Base-by-base conservation (phyloP, 2,329 filamentous ascomycete genomes). In the Penicillium sumatraense region DNA sequence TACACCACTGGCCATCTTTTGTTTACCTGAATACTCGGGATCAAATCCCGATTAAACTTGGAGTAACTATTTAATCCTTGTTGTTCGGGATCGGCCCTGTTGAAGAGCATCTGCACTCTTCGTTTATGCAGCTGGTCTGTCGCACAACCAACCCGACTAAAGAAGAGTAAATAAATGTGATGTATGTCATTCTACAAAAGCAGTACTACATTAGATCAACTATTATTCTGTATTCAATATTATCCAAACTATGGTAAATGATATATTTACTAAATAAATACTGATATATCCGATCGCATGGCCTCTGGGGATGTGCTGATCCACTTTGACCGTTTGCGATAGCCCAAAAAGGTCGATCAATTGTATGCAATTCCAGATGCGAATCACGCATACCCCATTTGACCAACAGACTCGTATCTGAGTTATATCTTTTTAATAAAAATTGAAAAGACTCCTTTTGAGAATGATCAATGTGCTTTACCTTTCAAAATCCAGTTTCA, bases 281-380 rank as follows among this genome's bases (percentile, higher is more conserved):
- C 31, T 9, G 33, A 9, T 18, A 20, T 38, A 18, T 38, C 3
- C 16, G 16, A 18, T 11, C 35, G 35, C 16, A 8, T 38, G 35
- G 35, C 14, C 16, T 38, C 35, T 16, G 35, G 35, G 35, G 16
- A 11, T 13, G 18, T 20, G 20, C n/a, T 7, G 35, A 38, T 38
- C 35, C 35, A 38, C 35, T 38, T 23, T 42, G 31, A 48, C 56
- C 56, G 56, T 45, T 57, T 53, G 50, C 54, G 36, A 49, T 58
- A 48, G 44, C 53, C 14, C 16, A 21, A 40, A 11, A 5, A 11
- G 38, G 47, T 35, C 27, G 51, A 47, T 46, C 38, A 13, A 31
- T 40, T 20, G n/a, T n/a, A 35, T 6, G 38, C 38, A 24, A 42
- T 42, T 42, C 38, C 11, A 42, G 9, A 14, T 9, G 5, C 11